Evolutionary conservation across 768 basidiomycete species (phyloP), one percentile per base, ranked within the genome.

Genomic region (Dioszegia aurantiaca): DNA sequence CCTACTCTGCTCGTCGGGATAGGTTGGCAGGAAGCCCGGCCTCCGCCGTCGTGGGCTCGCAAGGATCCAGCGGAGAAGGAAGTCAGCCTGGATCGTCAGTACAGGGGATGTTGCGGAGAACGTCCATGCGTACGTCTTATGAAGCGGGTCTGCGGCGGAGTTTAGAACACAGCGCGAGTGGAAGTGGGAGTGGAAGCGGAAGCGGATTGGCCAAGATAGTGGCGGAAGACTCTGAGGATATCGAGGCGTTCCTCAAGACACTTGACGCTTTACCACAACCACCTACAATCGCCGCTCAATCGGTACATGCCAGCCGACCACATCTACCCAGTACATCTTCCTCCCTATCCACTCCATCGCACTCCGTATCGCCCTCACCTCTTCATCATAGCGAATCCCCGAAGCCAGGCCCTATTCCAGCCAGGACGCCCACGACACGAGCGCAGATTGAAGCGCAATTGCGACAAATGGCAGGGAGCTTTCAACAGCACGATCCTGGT

Each of bases 241-340:
- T 76, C 31, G 61, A 73, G 58, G 67, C 68, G 17, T 76, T 76
- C 68, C 60, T 76, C 30, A 71, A 69, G 43, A 73, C 75, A 4
- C 67, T 76, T 2, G 75, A 76, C 33, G 55, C 66, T 0, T 37
- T 76, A 47, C 73, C 75, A 1, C 71, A 69, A 26, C 71, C 70
- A 9, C 70, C 75, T 6, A 67, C 64, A 0, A n/a, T 73, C 2
- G 66, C 72, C 8, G 67, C 72, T 17, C 71, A 73, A 42, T 56
- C 71, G 23, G 60, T 55, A 10, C 62, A 60, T 30, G 36, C 62
- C 10, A 61, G 62, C 14, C 51, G 72, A 21, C 46, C 68, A 2
- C 57, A 70, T 37, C 45, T 72, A 10, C 74, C 74, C 3, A 65
- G 67, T 16, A 67, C 72, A 3, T 73, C 74, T 1, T 75, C 74